Conservation (phyloP, 139 green algal genomes). For the Chlamydomonas schloesseri region DNA sequence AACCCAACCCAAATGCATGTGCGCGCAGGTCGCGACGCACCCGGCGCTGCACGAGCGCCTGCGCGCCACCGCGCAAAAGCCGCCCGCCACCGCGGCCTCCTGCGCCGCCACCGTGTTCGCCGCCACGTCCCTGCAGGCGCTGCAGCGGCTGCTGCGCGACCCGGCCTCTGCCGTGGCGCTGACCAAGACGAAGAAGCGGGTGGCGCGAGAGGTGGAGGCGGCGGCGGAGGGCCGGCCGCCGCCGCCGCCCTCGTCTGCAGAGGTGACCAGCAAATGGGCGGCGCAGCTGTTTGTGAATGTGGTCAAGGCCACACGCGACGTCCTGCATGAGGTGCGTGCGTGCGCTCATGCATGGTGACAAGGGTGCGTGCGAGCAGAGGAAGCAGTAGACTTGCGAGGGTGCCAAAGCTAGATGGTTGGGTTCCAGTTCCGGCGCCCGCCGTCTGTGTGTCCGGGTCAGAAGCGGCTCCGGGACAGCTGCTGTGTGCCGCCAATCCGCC, state of each 20-base stretch:
- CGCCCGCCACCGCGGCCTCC: not conserved
- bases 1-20: not conserved
- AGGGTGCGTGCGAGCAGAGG: not conserved
- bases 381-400: too few relatives aligned
- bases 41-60: too few relatives aligned
- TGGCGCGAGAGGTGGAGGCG: not conserved
- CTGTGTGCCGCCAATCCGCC: too few relatives aligned
- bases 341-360: not conserved
- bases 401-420: too few relatives aligned
- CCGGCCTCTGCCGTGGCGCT: not conserved
- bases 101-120: not conserved
- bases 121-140: not conserved
- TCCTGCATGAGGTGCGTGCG: conserved; percentile 24
- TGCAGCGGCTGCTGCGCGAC: conserved; percentile 15
- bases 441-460: too few relatives aligned
- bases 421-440: too few relatives aligned
- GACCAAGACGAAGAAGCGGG: not conserved
- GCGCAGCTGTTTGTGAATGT: not conserved
- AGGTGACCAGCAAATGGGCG: not conserved
- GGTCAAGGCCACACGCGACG: not conserved
- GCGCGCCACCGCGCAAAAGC: not conserved
- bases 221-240: not conserved
- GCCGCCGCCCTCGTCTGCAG: not conserved
- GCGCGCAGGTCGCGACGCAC: too few relatives aligned
- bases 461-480: too few relatives aligned